A percentile compares a stretch with the other conserved stretches of the same genome.
Conservation (phyloP, 257 asterid species). For the Penstemon barbatus region DNA sequence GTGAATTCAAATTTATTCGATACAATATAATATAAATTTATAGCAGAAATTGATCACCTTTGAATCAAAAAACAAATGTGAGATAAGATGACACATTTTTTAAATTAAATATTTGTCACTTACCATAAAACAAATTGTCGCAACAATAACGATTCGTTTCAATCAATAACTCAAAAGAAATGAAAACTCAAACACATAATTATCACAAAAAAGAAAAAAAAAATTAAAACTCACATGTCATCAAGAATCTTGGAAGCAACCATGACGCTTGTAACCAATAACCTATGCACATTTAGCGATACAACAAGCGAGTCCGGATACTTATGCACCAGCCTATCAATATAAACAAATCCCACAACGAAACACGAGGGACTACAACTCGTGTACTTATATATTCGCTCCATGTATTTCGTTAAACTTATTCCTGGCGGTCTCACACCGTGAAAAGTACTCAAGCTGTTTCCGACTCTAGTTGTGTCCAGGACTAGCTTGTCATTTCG, state of each 20-base stretch:
- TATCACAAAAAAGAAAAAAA: not conserved
- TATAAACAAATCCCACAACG: conserved; percentile 79
- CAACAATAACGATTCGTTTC: too few relatives aligned
- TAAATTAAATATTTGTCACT: too few relatives aligned
- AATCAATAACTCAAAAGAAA: not conserved
- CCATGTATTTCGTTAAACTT: conserved; percentile 63
- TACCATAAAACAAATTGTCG: too few relatives aligned
- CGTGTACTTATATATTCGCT: conserved; percentile 83
- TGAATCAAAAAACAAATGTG: not conserved
- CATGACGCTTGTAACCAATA: conserved; percentile 74
- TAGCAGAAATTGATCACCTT: too few relatives aligned
- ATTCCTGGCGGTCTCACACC: conserved; percentile 74
- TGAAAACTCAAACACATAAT: not conserved
- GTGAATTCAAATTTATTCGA: too few relatives aligned
- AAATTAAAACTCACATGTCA: conserved; percentile 54
- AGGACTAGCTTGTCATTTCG: conserved; percentile 58
- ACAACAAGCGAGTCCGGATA: conserved; percentile 73
- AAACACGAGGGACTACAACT: conserved; percentile 81
- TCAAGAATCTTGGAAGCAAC: conserved; percentile 91
- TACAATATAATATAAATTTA: too few relatives aligned
- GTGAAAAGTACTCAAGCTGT: conserved; percentile 56
- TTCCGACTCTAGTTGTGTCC: conserved; percentile 25
- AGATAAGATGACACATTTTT: not conserved
- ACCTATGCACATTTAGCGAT: conserved; percentile 77
- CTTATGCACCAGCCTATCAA: conserved; percentile 70